Percentiles rank a stretch among this genome's conserved stretches.
Evolutionary conservation across 2,329 filamentous ascomycete species (phyloP).

Genomic region (Paecilomyces niveus): DNA sequence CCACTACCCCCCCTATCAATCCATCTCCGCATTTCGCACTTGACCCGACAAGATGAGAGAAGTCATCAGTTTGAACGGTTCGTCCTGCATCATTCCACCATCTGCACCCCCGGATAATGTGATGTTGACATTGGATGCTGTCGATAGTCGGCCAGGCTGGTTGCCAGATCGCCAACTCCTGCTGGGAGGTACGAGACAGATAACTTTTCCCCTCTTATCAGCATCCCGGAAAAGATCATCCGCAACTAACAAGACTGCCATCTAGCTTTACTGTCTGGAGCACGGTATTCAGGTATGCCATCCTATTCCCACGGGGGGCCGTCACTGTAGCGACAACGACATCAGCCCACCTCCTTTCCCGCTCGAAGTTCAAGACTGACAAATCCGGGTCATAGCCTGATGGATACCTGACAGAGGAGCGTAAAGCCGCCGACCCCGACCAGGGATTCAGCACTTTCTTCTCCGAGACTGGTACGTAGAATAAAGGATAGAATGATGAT

Average conservation of each 20-base stretch:
- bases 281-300: slow-evolving; percentile 91
- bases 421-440: slow-evolving; percentile 86
- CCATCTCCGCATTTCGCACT: slow-evolving; percentile 2
- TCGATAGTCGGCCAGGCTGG: slow-evolving; percentile 92
- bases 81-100: slow-evolving; percentile 25
- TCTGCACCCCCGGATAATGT: slow-evolving; percentile 1
- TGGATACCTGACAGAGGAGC: slow-evolving; percentile 97
- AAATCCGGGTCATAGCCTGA: slow-evolving; percentile 63
- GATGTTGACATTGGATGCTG: slow-evolving; percentile 30
- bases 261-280: slow-evolving; percentile 98
- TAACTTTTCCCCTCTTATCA: neutral
- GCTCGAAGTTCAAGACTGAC: slow-evolving; percentile 14
- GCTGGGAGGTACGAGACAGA: slow-evolving; percentile 83
- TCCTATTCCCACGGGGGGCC: neutral
- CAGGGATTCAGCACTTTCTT: slow-evolving; percentile 99
- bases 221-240: neutral
- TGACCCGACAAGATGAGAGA: slow-evolving; percentile 78
- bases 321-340: slow-evolving; percentile 1
- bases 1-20: neutral
- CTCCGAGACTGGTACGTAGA: slow-evolving; percentile 85
- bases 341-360: slow-evolving; percentile 25
- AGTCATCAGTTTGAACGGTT: slow-evolving; percentile 99
- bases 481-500: neutral
- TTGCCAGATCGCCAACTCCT: slow-evolving; percentile 99
- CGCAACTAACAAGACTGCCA: slow-evolving; percentile 25